phyloP scores from a whole-genome alignment of 2,329 filamentous ascomycete genomes.

The Pseudogymnoascus sp. region DNA sequence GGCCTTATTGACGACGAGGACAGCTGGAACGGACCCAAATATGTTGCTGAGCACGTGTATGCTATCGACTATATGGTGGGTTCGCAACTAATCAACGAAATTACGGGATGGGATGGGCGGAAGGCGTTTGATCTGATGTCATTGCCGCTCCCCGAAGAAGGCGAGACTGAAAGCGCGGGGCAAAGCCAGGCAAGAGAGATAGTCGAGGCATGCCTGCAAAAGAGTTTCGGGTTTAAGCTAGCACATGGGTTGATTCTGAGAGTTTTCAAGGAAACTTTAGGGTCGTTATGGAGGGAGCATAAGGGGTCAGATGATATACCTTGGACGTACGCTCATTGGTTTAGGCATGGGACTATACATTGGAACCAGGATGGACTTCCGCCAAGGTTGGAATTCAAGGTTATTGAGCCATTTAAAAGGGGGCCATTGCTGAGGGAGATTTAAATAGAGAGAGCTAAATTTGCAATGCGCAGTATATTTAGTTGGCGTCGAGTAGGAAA shows the following conservation, averaged over 20 bases:
- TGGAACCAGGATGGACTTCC: slow-evolving; percentile 40
- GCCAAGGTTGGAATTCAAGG: slow-evolving; percentile 28
- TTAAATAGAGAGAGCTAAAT: slow-evolving; percentile 8
- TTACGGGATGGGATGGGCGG: slow-evolving; percentile 44
- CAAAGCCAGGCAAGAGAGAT: slow-evolving; percentile 43
- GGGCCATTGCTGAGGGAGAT: slow-evolving; percentile 30
- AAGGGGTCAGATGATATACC: slow-evolving; percentile 40
- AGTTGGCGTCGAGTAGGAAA: neutral
- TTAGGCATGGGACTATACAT: slow-evolving; percentile 42
- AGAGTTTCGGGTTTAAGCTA: slow-evolving; percentile 48
- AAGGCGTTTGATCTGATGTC: slow-evolving; percentile 45
- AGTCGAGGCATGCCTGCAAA: slow-evolving; percentile 42
- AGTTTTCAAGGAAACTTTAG: slow-evolving; percentile 42
- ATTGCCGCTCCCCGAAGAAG: slow-evolving; percentile 31
- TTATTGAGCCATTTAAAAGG: slow-evolving; percentile 33
- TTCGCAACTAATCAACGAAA: slow-evolving; percentile 45
- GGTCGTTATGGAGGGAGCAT: slow-evolving; percentile 45
- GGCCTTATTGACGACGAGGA: slow-evolving; percentile 43
- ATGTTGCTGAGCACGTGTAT: slow-evolving; percentile 41
- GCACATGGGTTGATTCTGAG: slow-evolving; percentile 46
- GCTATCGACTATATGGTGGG: slow-evolving; percentile 43
- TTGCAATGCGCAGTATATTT: neutral
- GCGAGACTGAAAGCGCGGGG: slow-evolving; percentile 36
- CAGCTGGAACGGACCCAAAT: slow-evolving; percentile 47
- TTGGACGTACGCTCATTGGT: slow-evolving; percentile 48